Base-by-base conservation (phyloP, 2,329 filamentous ascomycete species). In the Monosporascus sp. region DNA sequence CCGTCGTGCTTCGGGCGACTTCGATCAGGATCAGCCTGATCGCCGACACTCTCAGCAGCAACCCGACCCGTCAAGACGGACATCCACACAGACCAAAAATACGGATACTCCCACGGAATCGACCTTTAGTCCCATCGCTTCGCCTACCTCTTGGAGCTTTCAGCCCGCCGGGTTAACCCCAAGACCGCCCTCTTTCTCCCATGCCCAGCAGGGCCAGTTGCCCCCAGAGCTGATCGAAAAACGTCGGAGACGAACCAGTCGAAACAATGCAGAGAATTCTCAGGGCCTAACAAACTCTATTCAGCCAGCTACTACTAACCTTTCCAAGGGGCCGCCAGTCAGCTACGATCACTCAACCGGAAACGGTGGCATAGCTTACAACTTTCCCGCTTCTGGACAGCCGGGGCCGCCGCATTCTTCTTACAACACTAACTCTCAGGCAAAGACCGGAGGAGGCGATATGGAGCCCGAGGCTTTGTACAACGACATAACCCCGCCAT, bases 291-390 rank as follows among this genome's bases (percentile, higher is more conserved):
- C 61, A 58, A 58, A 67, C 47, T 64, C 72, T 6, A 65, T 72
- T 45, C 74, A 70, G 11, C 77, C 82, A 18, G 72, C 75, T 48
- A 82, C 80, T 37, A 82, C 85, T 58, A 85, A 88, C 59, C 80
- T 77, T 27, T 82, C 85, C 51, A 77, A 76, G 61, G 77, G 20
- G 55, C 62, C 57, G 57, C 67, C 52, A 60, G 59, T 52, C 65
- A 60, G 49, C 31, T 14, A 35, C 11, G 5, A 14, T 5, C 11
- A 35, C 31, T 35, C 31, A 11, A 35, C 31, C 31, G 31, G 31
- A 35, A 35, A 35, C 9, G 31, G 31, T 35, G 11, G 31, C 31
- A 14, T 35, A 35, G 11, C 31, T 35, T 35, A 35, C 31, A 5
- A 35, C 31, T 35, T 35, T 35, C 11, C 31, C 31, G 9, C 31